These are phyloP conservation scores for Apocynum venetum DNA, from an alignment of 257 asterid genomes.

Conservation along the genomic window DNA sequence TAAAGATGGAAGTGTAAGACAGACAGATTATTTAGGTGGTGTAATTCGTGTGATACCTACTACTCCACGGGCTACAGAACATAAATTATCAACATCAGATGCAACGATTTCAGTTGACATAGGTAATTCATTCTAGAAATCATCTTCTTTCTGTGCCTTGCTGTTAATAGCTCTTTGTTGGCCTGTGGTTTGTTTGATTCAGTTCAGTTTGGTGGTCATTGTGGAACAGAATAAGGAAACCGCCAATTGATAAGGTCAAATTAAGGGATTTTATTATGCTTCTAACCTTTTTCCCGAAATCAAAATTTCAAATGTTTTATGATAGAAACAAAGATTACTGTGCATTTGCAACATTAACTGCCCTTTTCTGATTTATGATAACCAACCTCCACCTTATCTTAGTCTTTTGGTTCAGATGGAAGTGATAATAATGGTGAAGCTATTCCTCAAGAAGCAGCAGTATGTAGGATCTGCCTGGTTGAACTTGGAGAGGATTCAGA, in stretches of 20 bases:
- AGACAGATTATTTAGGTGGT: slow-evolving; percentile 46
- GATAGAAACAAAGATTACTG: too few species aligned
- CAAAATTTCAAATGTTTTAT: too few species aligned
- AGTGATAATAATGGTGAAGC: slow-evolving; percentile 48
- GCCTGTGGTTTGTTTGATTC: neutral
- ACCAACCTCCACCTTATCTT: slow-evolving; percentile 27
- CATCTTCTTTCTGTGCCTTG: neutral
- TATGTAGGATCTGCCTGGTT: slow-evolving; percentile 82
- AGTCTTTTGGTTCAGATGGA: slow-evolving; percentile 49
- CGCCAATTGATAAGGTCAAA: neutral
- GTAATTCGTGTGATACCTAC: slow-evolving; percentile 66
- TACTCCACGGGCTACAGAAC: slow-evolving; percentile 48
- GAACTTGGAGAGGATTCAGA: slow-evolving; percentile 79
- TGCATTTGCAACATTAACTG: slow-evolving; percentile 1
- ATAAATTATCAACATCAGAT: slow-evolving; percentile 28
- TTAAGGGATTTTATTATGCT: neutral
- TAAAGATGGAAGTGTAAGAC: slow-evolving; percentile 59
- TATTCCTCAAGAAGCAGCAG: slow-evolving; percentile 86
- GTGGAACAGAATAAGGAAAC: neutral
- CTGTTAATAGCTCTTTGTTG: neutral
- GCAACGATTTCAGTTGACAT: slow-evolving; percentile 34
- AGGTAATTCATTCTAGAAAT: slow-evolving; percentile 28
- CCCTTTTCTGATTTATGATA: slow-evolving; percentile 7
- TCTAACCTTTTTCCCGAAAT: too few species aligned
- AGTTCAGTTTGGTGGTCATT: neutral